phyloP scores from a whole-genome alignment of 768 basidiomycete genomes.

The Pisolithus microcarpus region DNA sequence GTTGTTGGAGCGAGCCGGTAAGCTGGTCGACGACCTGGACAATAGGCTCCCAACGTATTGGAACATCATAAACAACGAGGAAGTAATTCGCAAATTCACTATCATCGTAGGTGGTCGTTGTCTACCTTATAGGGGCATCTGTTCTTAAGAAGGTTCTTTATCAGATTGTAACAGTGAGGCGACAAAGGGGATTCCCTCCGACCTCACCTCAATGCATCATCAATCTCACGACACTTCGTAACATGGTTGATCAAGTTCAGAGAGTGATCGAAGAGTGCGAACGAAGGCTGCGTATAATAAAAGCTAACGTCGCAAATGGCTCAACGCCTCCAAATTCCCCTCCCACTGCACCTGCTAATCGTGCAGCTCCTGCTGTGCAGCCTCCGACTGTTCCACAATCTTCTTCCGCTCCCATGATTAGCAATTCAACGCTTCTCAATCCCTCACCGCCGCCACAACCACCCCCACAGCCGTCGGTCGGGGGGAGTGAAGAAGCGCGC shows the following conservation, averaged over 20 bases:
- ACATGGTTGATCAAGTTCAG: slow-evolving; percentile 39
- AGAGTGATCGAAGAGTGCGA: slow-evolving; percentile 36
- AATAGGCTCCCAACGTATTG: slow-evolving; percentile 41
- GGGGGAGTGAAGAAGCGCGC: background rate
- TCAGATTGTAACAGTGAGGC: slow-evolving; percentile 39
- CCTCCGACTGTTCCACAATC: slow-evolving; percentile 13
- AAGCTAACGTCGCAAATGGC: slow-evolving; percentile 6
- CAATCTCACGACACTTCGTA: slow-evolving; percentile 32
- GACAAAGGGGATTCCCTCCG: slow-evolving; percentile 23
- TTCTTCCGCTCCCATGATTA: too few relatives aligned
- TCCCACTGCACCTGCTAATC: slow-evolving; percentile 12
- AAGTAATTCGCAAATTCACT: slow-evolving; percentile 41
- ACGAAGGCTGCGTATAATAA: slow-evolving; percentile 21
- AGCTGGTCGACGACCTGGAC: slow-evolving; percentile 43
- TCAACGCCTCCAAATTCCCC: slow-evolving; percentile 2
- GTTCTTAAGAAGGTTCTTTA: slow-evolving; percentile 7
- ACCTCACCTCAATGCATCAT: slow-evolving; percentile 28
- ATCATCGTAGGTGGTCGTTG: slow-evolving; percentile 42
- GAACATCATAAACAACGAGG: slow-evolving; percentile 42
- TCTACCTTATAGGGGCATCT: slow-evolving; percentile 5
- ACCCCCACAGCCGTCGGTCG: too few relatives aligned
- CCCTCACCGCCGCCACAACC: too few relatives aligned
- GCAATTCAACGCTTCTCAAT: too few relatives aligned
- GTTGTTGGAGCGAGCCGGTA: slow-evolving; percentile 43
- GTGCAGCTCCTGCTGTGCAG: too few relatives aligned